Percentiles rank a stretch among this genome's conserved stretches.
Evolutionary conservation across 257 asterid species (phyloP).

Genomic region (Thymus quinquecostatus): DNA sequence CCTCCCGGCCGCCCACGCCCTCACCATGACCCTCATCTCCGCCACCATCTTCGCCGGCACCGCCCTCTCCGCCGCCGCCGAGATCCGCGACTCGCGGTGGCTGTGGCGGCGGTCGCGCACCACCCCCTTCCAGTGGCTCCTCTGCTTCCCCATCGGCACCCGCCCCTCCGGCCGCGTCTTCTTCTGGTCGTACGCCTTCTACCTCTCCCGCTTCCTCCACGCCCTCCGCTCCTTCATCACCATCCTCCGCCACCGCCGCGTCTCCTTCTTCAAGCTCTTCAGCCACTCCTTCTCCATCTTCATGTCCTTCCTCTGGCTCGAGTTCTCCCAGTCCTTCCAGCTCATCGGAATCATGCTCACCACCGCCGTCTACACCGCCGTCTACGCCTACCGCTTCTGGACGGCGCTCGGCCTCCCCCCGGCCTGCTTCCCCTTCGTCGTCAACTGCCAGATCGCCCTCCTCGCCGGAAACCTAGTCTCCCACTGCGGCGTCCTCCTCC

Average conservation of each 20-base stretch:
- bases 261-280: conserved; percentile 58
- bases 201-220: conserved; percentile 84
- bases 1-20: conserved; percentile 79
- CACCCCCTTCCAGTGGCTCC: conserved; percentile 78
- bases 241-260: conserved; percentile 44
- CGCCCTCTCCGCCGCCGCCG: conserved; percentile 75
- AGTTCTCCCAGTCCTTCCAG: conserved; percentile 88
- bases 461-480: conserved; percentile 69
- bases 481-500: conserved; percentile 67
- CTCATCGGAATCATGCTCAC: conserved; percentile 66
- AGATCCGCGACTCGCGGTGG: conserved; percentile 88
- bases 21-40: conserved; percentile 72
- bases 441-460: conserved; percentile 65
- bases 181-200: conserved; percentile 86
- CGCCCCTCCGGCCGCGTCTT: conserved; percentile 93
- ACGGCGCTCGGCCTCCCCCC: conserved; percentile 76
- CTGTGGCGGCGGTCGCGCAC: conserved; percentile 72
- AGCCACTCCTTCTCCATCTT: conserved; percentile 64
- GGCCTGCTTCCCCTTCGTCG: conserved; percentile 76
- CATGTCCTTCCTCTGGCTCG: conserved; percentile 87
- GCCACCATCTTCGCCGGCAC: conserved; percentile 74
- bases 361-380: conserved; percentile 61
- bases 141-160: conserved; percentile 82
- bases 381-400: conserved; percentile 94
- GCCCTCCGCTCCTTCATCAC: conserved; percentile 59